A percentile compares a stretch with the other conserved stretches of the same genome.
Evolutionary conservation across 1,284 basidiomycete genomes (phyloP).

Genomic region (Naganishia sp.): DNA sequence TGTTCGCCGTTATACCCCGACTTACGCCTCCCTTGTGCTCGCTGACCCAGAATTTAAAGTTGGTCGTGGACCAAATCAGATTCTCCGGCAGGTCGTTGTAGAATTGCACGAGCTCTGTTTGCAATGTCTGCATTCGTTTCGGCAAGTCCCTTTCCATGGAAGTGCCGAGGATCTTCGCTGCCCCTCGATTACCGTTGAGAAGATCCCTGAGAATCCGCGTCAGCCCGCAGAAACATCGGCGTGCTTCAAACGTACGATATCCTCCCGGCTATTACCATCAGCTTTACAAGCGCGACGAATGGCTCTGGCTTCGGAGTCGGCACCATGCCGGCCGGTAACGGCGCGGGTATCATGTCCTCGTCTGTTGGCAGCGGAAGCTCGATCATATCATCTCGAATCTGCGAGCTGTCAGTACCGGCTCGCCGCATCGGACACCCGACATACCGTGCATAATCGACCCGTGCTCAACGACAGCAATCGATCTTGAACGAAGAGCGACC

Average conservation of each 20-base stretch:
- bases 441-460: conserved; percentile 38
- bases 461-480: conserved; percentile 54
- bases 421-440: not conserved
- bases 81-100: conserved; percentile 50
- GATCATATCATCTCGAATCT: conserved; percentile 55
- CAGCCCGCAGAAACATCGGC: not conserved
- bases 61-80: conserved; percentile 54
- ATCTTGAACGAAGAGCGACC: conserved; percentile 55
- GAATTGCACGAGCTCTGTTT: conserved; percentile 53
- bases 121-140: conserved; percentile 46
- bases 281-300: conserved; percentile 52
- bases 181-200: conserved; percentile 54
- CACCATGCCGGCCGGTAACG: conserved; percentile 41
- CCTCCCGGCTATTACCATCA: conserved; percentile 56
- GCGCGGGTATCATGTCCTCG: conserved; percentile 52
- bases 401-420: conserved; percentile 34
- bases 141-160: conserved; percentile 29
- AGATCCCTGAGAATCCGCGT: conserved; percentile 39
- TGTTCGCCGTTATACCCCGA: not conserved
- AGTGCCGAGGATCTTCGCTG: conserved; percentile 50
- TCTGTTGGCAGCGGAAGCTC: conserved; percentile 55
- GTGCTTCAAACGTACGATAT: conserved; percentile 38
- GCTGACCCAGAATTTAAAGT: conserved; percentile 52
- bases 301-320: conserved; percentile 45
- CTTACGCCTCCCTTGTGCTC: conserved; percentile 49